Base-by-base conservation (phyloP, 2,329 filamentous ascomycete genomes). In the Pyrenophora graminea region DNA sequence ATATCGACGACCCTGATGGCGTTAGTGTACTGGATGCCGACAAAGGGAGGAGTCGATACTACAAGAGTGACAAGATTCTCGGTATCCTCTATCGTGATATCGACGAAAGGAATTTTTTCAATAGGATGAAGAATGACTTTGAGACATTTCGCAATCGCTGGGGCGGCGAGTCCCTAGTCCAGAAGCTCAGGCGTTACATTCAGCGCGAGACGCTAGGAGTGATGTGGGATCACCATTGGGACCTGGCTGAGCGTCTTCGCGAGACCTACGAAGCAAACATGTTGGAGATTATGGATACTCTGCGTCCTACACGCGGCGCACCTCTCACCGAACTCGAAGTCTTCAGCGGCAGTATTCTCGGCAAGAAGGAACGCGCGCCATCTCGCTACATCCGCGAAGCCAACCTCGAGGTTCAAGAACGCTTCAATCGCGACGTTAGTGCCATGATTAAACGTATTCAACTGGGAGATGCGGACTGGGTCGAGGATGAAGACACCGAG, bases 41-140 rank as follows among this genome's bases (percentile, higher is more conserved):
- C 1, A 72, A 76, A 30, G 36, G 34, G 4, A 36, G 50, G 15
- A 76, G 79, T 21, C 70, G 73, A 3, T 93, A 85, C 65, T 92
- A 94, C 67, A 72, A 71, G 27, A 91, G 87, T 1, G 61, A 83
- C 0, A 90, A 89, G 58, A 77, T 88, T 0, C 79, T 94, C 0
- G 90, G 90, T 0, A 72, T 79, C 4, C 76, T 95, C 0, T 94
- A 89, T 66, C 83, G 89, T 1, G 81, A 79, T 0, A 85, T 95
- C 9, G 84, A 95, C 59, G 90, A 94, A 69, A 78, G 79, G 39
- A 79, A 80, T 45, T 88, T 92, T 37, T 87, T 70, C 36, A 40
- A 55, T 3, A 51, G 52, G 27, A 65, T 71, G 60, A 61, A 68
- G 30, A 45, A 49, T 17, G 53, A 61, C 4, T 63, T 61, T 34